Evolutionary conservation across 2,329 filamentous ascomycete species (phyloP).

Genomic region (Chrysosporium queenslandicum): DNA sequence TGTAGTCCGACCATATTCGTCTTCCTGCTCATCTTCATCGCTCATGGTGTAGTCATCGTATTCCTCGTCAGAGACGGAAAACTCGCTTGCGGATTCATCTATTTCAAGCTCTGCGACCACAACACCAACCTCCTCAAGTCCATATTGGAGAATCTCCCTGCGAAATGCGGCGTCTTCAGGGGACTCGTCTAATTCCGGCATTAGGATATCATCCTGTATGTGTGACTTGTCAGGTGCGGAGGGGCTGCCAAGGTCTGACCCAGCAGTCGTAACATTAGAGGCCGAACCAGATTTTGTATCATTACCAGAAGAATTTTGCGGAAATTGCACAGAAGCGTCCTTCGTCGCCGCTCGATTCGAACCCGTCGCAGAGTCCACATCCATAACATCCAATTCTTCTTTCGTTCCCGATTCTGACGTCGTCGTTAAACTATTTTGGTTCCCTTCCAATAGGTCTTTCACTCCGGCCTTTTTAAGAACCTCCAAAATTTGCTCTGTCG

Average conservation of each 20-base stretch:
- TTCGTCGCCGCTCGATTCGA: neutral
- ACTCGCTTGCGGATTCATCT: slow-evolving; percentile 52
- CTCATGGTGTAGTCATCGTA: slow-evolving; percentile 46
- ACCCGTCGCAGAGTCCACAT: neutral
- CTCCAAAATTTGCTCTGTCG: slow-evolving; percentile 58
- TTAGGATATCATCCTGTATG: slow-evolving; percentile 22
- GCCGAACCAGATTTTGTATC: neutral
- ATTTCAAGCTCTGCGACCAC: slow-evolving; percentile 87
- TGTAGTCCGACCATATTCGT: slow-evolving; percentile 65
- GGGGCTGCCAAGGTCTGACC: neutral
- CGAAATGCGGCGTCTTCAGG: slow-evolving; percentile 70
- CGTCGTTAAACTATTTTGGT: neutral
- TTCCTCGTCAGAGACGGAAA: slow-evolving; percentile 45
- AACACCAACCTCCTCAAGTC: slow-evolving; percentile 74
- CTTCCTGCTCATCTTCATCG: slow-evolving; percentile 49
- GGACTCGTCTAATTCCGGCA: slow-evolving; percentile 65
- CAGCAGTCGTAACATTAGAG: slow-evolving; percentile 7
- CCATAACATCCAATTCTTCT: neutral
- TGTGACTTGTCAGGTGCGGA: neutral
- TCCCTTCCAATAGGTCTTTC: slow-evolving; percentile 35
- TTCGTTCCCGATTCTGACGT: neutral
- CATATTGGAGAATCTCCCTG: slow-evolving; percentile 82
- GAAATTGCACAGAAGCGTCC: neutral
- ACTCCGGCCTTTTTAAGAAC: slow-evolving; percentile 68
- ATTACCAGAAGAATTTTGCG: neutral